Conservation (phyloP, 208 protist genomes). For the Trypanosoma scelopori region DNA sequence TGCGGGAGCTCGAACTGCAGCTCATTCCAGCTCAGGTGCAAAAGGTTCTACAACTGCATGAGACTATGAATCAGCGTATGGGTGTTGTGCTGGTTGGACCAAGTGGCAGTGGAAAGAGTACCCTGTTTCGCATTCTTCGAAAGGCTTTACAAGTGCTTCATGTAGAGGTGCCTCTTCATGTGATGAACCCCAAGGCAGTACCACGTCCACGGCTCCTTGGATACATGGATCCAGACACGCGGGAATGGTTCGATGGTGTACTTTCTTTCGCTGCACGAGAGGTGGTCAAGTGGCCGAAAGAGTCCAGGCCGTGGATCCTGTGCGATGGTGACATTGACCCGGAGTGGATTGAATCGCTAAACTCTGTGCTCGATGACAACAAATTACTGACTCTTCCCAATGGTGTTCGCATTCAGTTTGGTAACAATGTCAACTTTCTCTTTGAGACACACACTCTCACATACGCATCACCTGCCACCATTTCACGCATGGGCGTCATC, state of each 20-base stretch:
- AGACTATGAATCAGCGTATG: constrained; percentile 92
- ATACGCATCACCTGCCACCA: constrained; percentile 99
- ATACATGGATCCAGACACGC: constrained; percentile 95
- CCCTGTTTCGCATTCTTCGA: constrained; percentile 76
- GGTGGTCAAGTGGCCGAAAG: constrained; percentile 72
- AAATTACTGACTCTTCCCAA: constrained; percentile 98
- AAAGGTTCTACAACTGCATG: constrained; percentile 94
- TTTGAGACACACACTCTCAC: constrained; percentile 97
- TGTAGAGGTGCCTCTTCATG: constrained; percentile 74
- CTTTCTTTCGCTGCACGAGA: constrained; percentile 94
- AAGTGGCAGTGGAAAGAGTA: constrained; percentile 93
- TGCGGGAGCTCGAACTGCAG: constrained; percentile 70
- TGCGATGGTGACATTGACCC: constrained; percentile 98
- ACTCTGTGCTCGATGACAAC: constrained; percentile 99
- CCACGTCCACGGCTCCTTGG: constrained; percentile 93
- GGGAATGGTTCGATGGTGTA: constrained; percentile 99
- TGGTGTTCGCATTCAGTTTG: constrained; percentile 96
- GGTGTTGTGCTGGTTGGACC: constrained; percentile 94
- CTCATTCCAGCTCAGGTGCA: constrained; percentile 64
- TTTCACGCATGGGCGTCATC: constrained; percentile 96
- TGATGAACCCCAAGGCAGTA: constrained; percentile 95
- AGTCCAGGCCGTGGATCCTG: constrained; percentile 89
- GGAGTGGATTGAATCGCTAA: constrained; percentile 99
- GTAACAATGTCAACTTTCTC: constrained; percentile 93
- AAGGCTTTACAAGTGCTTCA: constrained; percentile 81